Base-by-base conservation (phyloP, 331 rosid genomes). In the Phaseolus coccineus region DNA sequence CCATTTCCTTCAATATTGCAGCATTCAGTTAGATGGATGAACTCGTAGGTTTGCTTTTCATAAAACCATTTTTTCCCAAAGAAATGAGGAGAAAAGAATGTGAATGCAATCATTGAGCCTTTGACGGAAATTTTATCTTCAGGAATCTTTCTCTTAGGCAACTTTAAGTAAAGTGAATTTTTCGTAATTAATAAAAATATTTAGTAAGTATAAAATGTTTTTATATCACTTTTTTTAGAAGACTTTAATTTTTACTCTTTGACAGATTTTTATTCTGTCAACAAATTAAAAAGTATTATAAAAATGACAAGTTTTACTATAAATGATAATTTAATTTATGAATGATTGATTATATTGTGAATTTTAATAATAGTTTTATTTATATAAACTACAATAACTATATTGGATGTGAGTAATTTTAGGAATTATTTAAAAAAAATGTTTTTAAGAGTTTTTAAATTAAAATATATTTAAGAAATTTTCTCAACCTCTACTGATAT, bases 11-110 rank as follows among this genome's bases (percentile, higher is more conserved):
- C 30, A 40, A 5, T 56, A 52, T 67, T 73, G 3, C 3, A 6
- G 52, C 53, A 64, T 79, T 59, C 12, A 11, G 3, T 57, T 65
- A 12, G 28, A 37, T 73, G 6, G 61, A 66, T 44, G 31, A 8
- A 71, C 71, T 83, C 80, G n/a, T 55, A 42, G 71, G 58, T 46
- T 65, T 82, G 69, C n/a, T 61, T 77, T 77, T 37, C 46, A 24
- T 70, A 30, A 62, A 57, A 67, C 28, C 35, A 30, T 68, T 76
- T 31, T 69, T 76, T 53, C 14, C n/a, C 33, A 61, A 70, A 76
- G 4, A 4, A 31, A 28, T 31, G 40, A 37, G 44, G 56, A 13
- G 8, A 27, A 70, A 82, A 82, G 79, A 82, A 77, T 71, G 82
- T 82, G 82, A 62, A 44, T 62, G 56, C 47, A 71, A 77, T 70